A percentile compares a stretch with the other conserved stretches of the same genome.
Evolutionary conservation across 805 yeast genomes (phyloP).

Genomic region (Lipomyces chichibuensis): DNA sequence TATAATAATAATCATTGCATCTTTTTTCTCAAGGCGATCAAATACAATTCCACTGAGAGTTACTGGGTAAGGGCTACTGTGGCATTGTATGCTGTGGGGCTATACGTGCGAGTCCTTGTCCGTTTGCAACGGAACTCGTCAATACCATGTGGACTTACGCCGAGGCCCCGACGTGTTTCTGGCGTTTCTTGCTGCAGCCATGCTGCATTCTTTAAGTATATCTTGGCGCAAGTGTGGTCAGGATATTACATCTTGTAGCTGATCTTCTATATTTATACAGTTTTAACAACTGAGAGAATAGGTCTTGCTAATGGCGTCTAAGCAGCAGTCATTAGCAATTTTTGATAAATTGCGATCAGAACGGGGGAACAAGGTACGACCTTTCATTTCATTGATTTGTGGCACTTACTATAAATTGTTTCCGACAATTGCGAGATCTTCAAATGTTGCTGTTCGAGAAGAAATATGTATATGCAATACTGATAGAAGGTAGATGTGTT

Average conservation of each 20-base stretch:
- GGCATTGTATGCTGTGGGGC: not conserved
- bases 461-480: not conserved
- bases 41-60: too few relatives aligned
- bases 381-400: not conserved
- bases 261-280: not conserved
- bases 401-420: not conserved
- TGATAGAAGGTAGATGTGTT: conserved; percentile 56
- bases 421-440: not conserved
- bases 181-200: not conserved
- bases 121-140: not conserved
- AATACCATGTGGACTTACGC: not conserved
- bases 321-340: conserved; percentile 63
- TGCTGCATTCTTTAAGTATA: not conserved
- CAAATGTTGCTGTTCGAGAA: not conserved
- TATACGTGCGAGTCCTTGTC: not conserved
- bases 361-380: conserved; percentile 63
- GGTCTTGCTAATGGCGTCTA: conserved; percentile 52
- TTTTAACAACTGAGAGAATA: not conserved
- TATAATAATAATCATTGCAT: not conserved
- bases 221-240: not conserved
- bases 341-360: conserved; percentile 62
- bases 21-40: too few relatives aligned
- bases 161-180: not conserved
- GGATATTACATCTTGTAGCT: not conserved
- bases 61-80: not conserved